Conservation (phyloP, 2,329 filamentous ascomycete genomes). For the Diaporthe destruens region DNA sequence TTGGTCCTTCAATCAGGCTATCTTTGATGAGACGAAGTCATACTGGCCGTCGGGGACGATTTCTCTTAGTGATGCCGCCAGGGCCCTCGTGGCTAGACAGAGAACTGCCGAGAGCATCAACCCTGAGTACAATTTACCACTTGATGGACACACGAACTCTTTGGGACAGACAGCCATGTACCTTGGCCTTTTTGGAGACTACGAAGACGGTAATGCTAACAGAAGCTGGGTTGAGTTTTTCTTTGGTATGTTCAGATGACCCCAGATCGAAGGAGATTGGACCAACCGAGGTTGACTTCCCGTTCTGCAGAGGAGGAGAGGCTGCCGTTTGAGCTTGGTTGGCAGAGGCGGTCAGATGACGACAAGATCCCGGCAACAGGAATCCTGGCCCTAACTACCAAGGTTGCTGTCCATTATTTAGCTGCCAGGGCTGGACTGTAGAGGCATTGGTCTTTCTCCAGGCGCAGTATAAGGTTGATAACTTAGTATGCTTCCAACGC, state of each 20-base stretch:
- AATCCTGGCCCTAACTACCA: constrained; percentile 6
- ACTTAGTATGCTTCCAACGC: neutral
- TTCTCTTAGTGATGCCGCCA: constrained; percentile 6
- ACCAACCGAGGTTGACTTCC: neutral
- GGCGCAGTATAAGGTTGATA: neutral
- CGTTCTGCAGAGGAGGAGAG: neutral
- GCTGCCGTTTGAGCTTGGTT: constrained; percentile 23
- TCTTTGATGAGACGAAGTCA: constrained; percentile 11
- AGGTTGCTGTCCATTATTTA: constrained; percentile 20
- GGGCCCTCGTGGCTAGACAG: constrained; percentile 19
- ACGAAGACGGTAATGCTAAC: constrained; percentile 7
- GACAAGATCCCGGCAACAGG: constrained; percentile 20
- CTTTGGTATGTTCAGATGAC: neutral
- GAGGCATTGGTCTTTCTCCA: neutral
- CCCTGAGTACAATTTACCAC: constrained; percentile 8
- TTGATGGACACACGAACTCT: constrained; percentile 14
- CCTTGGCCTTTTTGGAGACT: constrained; percentile 20
- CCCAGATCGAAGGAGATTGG: neutral
- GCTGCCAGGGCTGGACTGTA: constrained; percentile 15
- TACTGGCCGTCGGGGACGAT: neutral
- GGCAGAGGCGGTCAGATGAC: constrained; percentile 16
- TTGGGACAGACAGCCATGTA: constrained; percentile 21
- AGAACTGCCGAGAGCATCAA: constrained; percentile 10
- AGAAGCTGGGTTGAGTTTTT: constrained; percentile 10
- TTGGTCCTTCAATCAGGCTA: constrained; percentile 16